Evolutionary conservation across 106 monocot species (phyloP), one percentile per base, ranked within the genome.

Genomic region (Hemerocallis citrina): DNA sequence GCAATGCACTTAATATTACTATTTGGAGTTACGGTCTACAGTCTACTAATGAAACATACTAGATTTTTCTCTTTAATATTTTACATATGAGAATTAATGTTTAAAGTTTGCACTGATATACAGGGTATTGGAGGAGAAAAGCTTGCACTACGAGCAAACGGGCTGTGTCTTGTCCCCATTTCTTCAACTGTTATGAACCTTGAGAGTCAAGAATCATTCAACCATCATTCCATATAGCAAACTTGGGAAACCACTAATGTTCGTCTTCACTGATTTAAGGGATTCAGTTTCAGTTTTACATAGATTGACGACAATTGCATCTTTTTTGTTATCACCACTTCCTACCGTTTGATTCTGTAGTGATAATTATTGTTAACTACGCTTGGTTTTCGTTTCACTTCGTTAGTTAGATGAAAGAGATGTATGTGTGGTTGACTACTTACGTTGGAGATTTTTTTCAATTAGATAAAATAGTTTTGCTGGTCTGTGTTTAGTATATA

Each of bases 41-140:
- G n/a, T n/a, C n/a, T n/a, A n/a, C n/a, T n/a, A n/a, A n/a, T n/a
- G n/a, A n/a, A n/a, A n/a, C n/a, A n/a, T n/a, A n/a, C n/a, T n/a
- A 29, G 13, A 50, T 7, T 25, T 7, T 24, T 20, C 22, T 55
- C 30, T 15, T 5, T 34, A 55, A 4, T 6, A 32, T 32, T 32
- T 4, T 55, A 17, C 1, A 34, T 15, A 33, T 16, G 7, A 3
- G 1, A 32, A 19, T 35, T 57, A 12, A 57, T 21, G 3, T 14
- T 20, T 2, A 57, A 24, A 2, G 6, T 17, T 33, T 17, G 6
- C 7, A 3, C 17, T 56, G 17, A 50, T 23, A 52, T 19, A 36
- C 11, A 57, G 57, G 57, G 34, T 5, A 57, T 19, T 54, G 57
- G 22, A 57, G 57, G 34, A 57, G 57, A 36, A 20, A 57, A 17